Percentiles rank a stretch among this genome's conserved stretches.
phyloP scores from a whole-genome alignment of 805 yeast species.

The Zygosaccharomyces kombuchaensis region DNA sequence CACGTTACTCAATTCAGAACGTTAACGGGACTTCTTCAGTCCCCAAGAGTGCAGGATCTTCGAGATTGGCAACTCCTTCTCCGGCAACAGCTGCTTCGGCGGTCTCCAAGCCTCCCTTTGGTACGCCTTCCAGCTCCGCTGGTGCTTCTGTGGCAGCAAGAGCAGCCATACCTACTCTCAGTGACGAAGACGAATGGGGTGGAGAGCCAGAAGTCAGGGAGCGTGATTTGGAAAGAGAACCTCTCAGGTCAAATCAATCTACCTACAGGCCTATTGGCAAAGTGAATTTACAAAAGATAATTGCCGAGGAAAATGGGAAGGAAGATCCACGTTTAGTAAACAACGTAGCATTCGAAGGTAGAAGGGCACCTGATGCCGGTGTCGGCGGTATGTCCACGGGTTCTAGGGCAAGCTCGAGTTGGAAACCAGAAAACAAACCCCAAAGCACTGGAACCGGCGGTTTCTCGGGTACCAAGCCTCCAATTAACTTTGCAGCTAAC shows the following conservation, averaged over 20 bases:
- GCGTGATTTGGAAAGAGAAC: constrained; percentile 47
- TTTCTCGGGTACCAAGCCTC: constrained; percentile 36
- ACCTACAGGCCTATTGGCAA: constrained; percentile 61
- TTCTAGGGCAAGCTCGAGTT: constrained; percentile 14
- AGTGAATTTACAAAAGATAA: constrained; percentile 45
- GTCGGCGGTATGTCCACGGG: constrained; percentile 19
- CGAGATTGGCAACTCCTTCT: constrained; percentile 20
- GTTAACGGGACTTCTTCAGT: constrained; percentile 24
- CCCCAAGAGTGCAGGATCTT: constrained; percentile 27
- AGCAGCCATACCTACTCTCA: constrained; percentile 7
- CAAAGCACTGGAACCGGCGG: constrained; percentile 36
- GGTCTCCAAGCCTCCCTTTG: constrained; percentile 19
- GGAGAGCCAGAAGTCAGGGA: constrained; percentile 42
- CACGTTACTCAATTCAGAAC: constrained; percentile 72
- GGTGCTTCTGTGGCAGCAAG: constrained; percentile 8
- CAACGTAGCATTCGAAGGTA: constrained; percentile 18
- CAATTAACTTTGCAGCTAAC: constrained; percentile 18
- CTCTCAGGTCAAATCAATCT: constrained; percentile 41
- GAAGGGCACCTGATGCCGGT: constrained; percentile 29
- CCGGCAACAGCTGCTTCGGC: constrained; percentile 15
- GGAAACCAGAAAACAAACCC: constrained; percentile 35
- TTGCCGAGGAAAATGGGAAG: constrained; percentile 41
- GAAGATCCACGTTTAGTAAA: constrained; percentile 42
- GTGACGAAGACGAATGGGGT: constrained; percentile 40
- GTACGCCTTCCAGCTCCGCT: constrained; percentile 9